Evolutionary conservation across 2,329 filamentous ascomycete genomes (phyloP), one percentile per base, ranked within the genome.

Genomic region (Diplodia sapinea): DNA sequence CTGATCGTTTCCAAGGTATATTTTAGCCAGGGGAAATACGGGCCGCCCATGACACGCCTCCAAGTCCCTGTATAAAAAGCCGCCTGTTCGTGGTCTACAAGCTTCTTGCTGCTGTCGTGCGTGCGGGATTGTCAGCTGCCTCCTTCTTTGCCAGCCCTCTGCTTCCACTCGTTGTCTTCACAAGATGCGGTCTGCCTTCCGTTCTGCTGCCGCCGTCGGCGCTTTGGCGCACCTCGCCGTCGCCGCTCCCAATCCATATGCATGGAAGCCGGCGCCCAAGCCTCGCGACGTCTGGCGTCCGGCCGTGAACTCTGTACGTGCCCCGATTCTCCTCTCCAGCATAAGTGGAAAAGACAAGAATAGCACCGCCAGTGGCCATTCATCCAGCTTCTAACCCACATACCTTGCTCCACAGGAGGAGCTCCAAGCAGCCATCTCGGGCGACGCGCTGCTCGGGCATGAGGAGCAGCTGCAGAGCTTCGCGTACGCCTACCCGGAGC

Each of bases 401-500:
- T 2, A 3, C 3, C 13, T 74, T 15, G 31, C 29, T 31, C 0
- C 29, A 2, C 59, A 77, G 76, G 71, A 71, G 38, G 76, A 73
- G 56, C 72, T 79, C 29, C 76, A 79, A 52, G 73, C 75, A 56
- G 71, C 71, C 40, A 75, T 79, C 67, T 74, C 69, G 8, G 64
- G 61, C 7, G 69, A 74, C 26, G 72, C 73, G 15, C 72, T 79
- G 31, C 54, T 77, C 20, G 70, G 70, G 23, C 74, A 76, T 40
- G 70, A 76, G 4, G 69, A 77, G 54, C 69, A 72, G 23, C 73
- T 81, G 20, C 74, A 81, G 62, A 72, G 75, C 66, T 74, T 79
- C 40, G 80, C 79, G n/a, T 77, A 80, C 66, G 72, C 73, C 36
- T 77, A 76, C 26, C 72, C 74, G 6, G 73, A 73, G 13, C 71